phyloP scores from a whole-genome alignment of 2,329 filamentous ascomycete genomes.

The Aspergillus neoniger region DNA sequence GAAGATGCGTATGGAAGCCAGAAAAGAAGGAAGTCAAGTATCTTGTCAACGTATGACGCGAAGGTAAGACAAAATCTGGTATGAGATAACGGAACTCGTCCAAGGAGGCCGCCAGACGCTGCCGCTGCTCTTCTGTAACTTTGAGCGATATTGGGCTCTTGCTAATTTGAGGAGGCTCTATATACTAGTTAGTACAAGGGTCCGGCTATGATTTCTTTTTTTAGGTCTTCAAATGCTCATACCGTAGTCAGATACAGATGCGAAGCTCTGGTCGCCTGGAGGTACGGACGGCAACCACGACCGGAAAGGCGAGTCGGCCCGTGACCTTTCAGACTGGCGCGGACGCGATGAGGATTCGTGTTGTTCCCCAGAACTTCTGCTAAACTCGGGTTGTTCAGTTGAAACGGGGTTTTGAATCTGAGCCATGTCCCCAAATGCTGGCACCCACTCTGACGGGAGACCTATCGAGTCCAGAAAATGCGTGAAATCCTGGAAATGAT shows the following conservation, averaged over 20 bases:
- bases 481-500: conserved; percentile 40
- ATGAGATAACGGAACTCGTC: conserved; percentile 15
- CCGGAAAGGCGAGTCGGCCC: conserved; percentile 36
- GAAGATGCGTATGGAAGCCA: conserved; percentile 63
- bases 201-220: background rate
- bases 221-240: conserved; percentile 2
- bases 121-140: conserved; percentile 9
- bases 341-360: conserved; percentile 21
- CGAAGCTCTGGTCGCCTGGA: conserved; percentile 35
- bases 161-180: conserved; percentile 31
- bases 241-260: conserved; percentile 36
- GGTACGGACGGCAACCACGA: conserved; percentile 38
- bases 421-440: conserved; percentile 27
- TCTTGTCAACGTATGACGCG: conserved; percentile 66
- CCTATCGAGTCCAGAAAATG: conserved; percentile 39
- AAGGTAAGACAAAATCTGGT: conserved; percentile 64
- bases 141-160: conserved; percentile 28
- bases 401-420: conserved; percentile 28
- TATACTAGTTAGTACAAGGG: background rate
- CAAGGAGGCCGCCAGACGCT: conserved; percentile 4
- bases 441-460: conserved; percentile 38
- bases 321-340: conserved; percentile 25
- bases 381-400: conserved; percentile 26
- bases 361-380: conserved; percentile 23
- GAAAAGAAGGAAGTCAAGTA: conserved; percentile 71